Conservation (phyloP, 2,329 filamentous ascomycete species). For the Penicillium brevicompactum region DNA sequence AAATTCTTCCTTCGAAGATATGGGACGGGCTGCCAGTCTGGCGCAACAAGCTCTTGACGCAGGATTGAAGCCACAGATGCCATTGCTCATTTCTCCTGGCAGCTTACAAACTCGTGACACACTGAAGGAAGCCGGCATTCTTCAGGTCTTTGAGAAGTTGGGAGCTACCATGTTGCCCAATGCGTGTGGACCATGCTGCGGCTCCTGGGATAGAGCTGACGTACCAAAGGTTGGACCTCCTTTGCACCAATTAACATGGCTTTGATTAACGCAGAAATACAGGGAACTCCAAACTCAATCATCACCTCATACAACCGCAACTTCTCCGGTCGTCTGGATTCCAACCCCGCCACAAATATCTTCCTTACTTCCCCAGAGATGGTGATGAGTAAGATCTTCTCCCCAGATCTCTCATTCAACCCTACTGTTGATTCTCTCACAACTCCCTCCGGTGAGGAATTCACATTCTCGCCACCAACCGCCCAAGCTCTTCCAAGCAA, state of each 20-base stretch:
- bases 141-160: conserved; percentile 92
- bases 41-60: conserved; percentile 86
- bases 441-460: conserved; percentile 93
- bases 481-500: conserved; percentile 75
- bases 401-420: conserved; percentile 86
- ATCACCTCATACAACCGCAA: conserved; percentile 99
- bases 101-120: conserved; percentile 95
- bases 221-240: conserved; percentile 64
- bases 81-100: conserved; percentile 92
- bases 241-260: too few relatives aligned
- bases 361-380: conserved; percentile 89
- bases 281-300: conserved; percentile 92
- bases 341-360: conserved; percentile 88
- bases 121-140: conserved; percentile 82
- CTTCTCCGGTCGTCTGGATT: conserved; percentile 96
- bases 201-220: conserved; percentile 93
- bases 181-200: conserved; percentile 63
- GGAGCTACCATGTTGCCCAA: conserved; percentile 92
- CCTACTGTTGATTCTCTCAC: conserved; percentile 86
- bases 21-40: conserved; percentile 88
- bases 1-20: conserved; percentile 84
- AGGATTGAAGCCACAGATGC: conserved; percentile 85
- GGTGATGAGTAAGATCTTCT: conserved; percentile 79
- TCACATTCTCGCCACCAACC: conserved; percentile 75
- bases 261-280: conserved; percentile 62